phyloP scores from a whole-genome alignment of 345 rosid species.

The Brassica incana region DNA sequence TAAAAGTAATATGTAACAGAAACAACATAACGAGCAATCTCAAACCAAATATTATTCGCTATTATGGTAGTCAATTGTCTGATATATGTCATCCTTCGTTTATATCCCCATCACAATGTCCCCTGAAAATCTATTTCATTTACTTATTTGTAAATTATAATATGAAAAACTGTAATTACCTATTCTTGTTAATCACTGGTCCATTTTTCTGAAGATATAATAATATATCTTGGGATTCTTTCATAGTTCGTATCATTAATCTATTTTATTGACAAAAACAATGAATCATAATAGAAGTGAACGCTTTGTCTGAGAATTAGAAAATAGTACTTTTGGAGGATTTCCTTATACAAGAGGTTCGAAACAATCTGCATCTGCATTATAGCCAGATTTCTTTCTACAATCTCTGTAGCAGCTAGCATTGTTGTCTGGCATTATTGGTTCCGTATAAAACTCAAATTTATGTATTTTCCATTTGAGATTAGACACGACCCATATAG shows the following conservation, averaged over 20 bases:
- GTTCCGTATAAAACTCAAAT: neutral
- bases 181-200: neutral
- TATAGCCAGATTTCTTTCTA: neutral
- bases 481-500: neutral
- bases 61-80: neutral
- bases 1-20: neutral
- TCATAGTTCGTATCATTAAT: neutral
- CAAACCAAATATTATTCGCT: neutral
- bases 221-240: neutral
- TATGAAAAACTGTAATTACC: neutral
- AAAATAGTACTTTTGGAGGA: neutral
- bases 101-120: neutral
- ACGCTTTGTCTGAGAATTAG: neutral
- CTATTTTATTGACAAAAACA: neutral
- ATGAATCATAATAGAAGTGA: neutral
- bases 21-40: neutral
- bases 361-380: neutral
- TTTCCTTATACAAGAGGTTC: neutral
- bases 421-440: neutral
- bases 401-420: neutral
- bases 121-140: slow-evolving; percentile 11
- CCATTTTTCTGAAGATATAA: neutral
- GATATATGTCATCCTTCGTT: neutral
- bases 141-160: neutral
- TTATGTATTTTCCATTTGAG: neutral